Evolutionary conservation across 106 monocot genomes (phyloP).

Genomic region (Phalaenopsis equestris): DNA sequence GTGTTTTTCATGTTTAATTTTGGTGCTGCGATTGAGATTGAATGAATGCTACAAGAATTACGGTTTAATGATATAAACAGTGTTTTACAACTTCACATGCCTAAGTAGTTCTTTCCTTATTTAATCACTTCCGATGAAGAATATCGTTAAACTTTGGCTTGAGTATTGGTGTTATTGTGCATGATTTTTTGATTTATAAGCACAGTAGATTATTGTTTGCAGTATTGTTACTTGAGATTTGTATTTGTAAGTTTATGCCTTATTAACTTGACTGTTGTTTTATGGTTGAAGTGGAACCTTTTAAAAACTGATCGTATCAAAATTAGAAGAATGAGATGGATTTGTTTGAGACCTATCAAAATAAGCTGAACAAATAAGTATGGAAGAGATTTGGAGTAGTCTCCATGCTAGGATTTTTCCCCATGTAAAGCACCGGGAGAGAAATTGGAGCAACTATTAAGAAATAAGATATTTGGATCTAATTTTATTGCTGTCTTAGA

Average conservation of each 20-base stretch:
- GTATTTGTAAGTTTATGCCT: background rate
- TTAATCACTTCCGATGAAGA: too few relatives aligned
- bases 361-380: background rate
- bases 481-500: background rate
- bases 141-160: too few relatives aligned
- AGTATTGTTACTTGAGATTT: background rate
- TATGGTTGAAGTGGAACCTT: background rate
- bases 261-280: background rate
- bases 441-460: background rate
- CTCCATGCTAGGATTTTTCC: background rate
- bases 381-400: background rate
- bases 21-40: conserved; percentile 1
- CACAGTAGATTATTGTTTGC: background rate
- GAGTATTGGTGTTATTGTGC: too few relatives aligned
- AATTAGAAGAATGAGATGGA: background rate
- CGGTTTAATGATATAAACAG: background rate
- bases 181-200: background rate
- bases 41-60: background rate
- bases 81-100: background rate
- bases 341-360: background rate
- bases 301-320: background rate
- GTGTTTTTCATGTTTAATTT: background rate
- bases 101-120: background rate
- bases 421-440: background rate
- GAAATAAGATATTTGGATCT: background rate